Conservation (phyloP, 441 rosid genomes). For the Aquilaria agallochum region DNA sequence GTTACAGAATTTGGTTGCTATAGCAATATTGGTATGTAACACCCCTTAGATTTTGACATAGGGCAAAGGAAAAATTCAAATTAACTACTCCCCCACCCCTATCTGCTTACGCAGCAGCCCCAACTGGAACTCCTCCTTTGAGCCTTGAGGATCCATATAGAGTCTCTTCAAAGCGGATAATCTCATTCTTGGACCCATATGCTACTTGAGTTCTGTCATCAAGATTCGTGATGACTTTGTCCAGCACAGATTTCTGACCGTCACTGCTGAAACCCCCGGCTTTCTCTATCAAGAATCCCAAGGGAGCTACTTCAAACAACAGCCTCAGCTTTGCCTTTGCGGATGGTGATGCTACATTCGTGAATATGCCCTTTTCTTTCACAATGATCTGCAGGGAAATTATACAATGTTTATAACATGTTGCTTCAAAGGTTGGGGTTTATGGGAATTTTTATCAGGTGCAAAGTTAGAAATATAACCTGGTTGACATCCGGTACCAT, state of each 20-base stretch:
- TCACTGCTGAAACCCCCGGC: conserved; percentile 97
- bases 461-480: conserved; percentile 29
- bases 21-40: background rate
- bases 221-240: conserved; percentile 61
- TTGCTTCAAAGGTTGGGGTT: background rate
- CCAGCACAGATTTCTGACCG: conserved; percentile 74
- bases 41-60: no score
- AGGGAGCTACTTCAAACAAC: conserved; percentile 91
- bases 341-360: conserved; percentile 82
- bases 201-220: conserved; percentile 98
- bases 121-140: conserved; percentile 64
- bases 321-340: conserved; percentile 94
- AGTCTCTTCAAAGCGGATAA: conserved; percentile 84
- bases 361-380: conserved; percentile 94
- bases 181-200: conserved; percentile 92
- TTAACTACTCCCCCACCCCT: background rate
- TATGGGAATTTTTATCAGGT: background rate
- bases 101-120: conserved; percentile 62
- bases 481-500: conserved; percentile 99
- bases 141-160: conserved; percentile 84
- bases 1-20: no score
- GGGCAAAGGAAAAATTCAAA: background rate
- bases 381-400: conserved; percentile 61
- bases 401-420: background rate
- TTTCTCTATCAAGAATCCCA: conserved; percentile 82